These are phyloP conservation scores for Penicillium angulare DNA, from an alignment of 495 filamentous ascomycete genomes.

Conservation along the genomic window DNA sequence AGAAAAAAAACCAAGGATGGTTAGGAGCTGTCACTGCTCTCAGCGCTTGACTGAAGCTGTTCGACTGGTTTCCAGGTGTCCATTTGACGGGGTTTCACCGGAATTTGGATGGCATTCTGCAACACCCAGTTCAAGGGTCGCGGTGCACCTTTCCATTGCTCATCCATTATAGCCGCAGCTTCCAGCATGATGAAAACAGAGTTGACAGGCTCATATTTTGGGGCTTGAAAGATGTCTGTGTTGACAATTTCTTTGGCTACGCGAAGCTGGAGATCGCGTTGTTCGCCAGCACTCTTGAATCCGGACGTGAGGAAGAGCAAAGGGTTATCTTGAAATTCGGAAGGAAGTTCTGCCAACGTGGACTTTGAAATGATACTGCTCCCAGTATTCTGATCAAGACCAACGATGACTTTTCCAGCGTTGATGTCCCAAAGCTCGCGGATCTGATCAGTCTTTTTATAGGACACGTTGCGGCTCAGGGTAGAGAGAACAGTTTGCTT, in stretches of 20 bases:
- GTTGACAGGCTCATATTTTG: conserved; percentile 15
- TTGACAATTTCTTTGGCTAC: conserved; percentile 25
- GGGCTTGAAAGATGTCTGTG: conserved; percentile 25
- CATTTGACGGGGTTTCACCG: neutral
- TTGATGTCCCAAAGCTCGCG: conserved; percentile 21
- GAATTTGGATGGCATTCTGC: conserved; percentile 33
- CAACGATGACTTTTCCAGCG: conserved; percentile 42
- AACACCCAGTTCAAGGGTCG: conserved; percentile 28
- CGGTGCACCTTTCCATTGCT: conserved; percentile 26
- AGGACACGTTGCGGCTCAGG: conserved; percentile 22
- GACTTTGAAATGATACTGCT: conserved; percentile 6
- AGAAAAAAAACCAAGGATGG: neutral
- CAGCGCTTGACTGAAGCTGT: neutral
- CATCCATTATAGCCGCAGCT: conserved; percentile 27
- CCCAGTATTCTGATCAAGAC: conserved; percentile 24
- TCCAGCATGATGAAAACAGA: conserved; percentile 35
- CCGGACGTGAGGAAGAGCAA: conserved; percentile 17
- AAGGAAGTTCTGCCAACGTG: conserved; percentile 21
- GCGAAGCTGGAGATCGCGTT: conserved; percentile 23
- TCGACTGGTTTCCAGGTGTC: neutral
- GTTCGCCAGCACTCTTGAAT: conserved; percentile 13
- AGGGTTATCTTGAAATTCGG: conserved; percentile 31
- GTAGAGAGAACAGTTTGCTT: conserved; percentile 26
- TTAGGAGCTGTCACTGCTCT: neutral
- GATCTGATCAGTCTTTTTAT: conserved; percentile 4